Conservation (phyloP, 805 yeast species). For the Candida verbasci region DNA sequence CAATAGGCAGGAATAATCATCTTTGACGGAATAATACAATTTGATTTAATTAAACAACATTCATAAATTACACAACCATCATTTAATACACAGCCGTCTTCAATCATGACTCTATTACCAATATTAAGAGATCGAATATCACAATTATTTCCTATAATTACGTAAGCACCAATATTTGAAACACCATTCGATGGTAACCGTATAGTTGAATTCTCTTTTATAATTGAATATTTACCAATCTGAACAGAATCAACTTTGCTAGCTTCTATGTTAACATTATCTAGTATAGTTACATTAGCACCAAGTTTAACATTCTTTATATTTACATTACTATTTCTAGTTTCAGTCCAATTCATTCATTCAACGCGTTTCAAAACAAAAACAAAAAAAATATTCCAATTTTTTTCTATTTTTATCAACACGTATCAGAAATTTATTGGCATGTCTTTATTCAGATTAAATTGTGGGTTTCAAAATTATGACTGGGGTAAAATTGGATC, state of each 20-base stretch:
- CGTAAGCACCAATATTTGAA: conserved; percentile 44
- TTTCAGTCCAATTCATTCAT: conserved; percentile 38
- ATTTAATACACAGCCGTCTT: conserved; percentile 33
- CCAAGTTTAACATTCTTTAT: conserved; percentile 45
- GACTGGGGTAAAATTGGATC: conserved; percentile 89
- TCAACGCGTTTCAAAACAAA: conserved; percentile 5
- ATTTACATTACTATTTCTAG: conserved; percentile 29
- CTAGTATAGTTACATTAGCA: conserved; percentile 28
- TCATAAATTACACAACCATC: conserved; percentile 43
- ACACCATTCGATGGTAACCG: conserved; percentile 13
- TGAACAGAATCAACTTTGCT: conserved; percentile 15
- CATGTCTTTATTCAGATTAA: conserved; percentile 37
- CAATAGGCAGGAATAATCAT: conserved; percentile 51
- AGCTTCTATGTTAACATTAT: conserved; percentile 21
- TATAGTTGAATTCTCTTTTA: conserved; percentile 23
- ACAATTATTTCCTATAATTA: conserved; percentile 34
- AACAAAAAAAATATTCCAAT: not conserved
- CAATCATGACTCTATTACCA: conserved; percentile 49
- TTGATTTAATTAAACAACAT: conserved; percentile 44
- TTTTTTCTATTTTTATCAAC: too few relatives aligned
- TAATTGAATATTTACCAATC: conserved; percentile 45
- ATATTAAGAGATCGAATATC: conserved; percentile 32
- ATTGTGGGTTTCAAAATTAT: conserved; percentile 69
- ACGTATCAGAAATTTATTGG: not conserved
- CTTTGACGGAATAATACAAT: conserved; percentile 37